Base-by-base conservation (phyloP, 768 basidiomycete genomes). In the Suillus discolor region DNA sequence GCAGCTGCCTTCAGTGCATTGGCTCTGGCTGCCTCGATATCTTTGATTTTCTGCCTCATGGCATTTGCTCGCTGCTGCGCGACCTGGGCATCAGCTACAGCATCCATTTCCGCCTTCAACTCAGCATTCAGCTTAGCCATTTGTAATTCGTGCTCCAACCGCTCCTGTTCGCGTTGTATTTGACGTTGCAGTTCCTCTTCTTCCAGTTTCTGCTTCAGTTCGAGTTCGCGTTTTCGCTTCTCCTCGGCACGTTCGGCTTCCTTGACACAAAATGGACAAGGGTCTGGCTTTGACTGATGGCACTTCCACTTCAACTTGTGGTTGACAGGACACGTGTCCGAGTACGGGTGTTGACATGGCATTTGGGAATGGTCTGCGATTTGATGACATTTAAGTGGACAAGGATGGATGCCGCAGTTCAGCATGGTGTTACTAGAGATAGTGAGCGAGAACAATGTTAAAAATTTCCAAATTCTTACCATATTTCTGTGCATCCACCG, bases 301-400 rank as follows among this genome's bases (percentile, higher is more conserved):
- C 89, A 91, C 67, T 78, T 78, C 76, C 81, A 84, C 0, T 68
- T 68, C 47, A 76, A 71, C 6, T 66, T 65, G 65, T 91, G 90
- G 2, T 78, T 77, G 0, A 77, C 72, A 1, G 70, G 62, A 70
- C 89, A 91, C 39, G 74, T 77, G 1, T 60, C 67, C 0, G 67
- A 63, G 49, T 86, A 69, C 28, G 78, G 64, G 9, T 75, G 71
- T 31, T 74, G 66, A 74, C 90, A 91, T 2, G 62, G 65, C 77
- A 85, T 82, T 72, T 86, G 82, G 20, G 86, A 82, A 72, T 90
- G 83, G 67, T 85, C 84, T 57, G 67, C 71, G 15, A 85, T 64
- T 62, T 83, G 84, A 72, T 91, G 89, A 63, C 89, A 91, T 71
- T 82, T 89, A 0, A 82, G 86, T 2, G 84, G 79, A 69, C 89